A percentile compares a stretch with the other conserved stretches of the same genome.
Evolutionary conservation across 352 stramenopile species (phyloP).

Genomic region (Globisporangium cylindrosporum): DNA sequence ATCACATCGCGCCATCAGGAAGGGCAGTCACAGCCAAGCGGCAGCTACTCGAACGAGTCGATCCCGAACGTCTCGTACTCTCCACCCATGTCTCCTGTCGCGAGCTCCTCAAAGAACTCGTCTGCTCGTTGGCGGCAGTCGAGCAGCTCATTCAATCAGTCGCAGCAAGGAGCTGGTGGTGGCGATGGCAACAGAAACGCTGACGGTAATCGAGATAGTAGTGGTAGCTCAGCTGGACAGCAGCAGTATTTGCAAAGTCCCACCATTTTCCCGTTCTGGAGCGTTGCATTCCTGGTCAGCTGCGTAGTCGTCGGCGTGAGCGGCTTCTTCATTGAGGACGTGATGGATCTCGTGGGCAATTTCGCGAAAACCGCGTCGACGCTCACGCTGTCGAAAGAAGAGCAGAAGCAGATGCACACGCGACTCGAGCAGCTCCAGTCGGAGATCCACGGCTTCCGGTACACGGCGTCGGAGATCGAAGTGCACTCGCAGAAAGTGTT

Average conservation of each 20-base stretch:
- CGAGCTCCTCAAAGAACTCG: slow-evolving; percentile 2
- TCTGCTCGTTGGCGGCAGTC: slow-evolving; percentile 5
- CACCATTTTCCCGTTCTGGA: slow-evolving; percentile 37
- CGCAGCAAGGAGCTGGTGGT: not conserved
- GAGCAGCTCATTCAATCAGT: not conserved
- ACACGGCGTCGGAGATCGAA: slow-evolving; percentile 49
- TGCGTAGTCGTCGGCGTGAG: slow-evolving; percentile 41
- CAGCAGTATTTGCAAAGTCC: not conserved
- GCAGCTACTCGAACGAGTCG: slow-evolving; percentile 20
- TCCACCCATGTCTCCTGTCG: slow-evolving; percentile 20
- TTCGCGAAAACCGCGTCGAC: slow-evolving; percentile 27
- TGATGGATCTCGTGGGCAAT: slow-evolving; percentile 31
- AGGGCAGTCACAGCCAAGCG: not conserved
- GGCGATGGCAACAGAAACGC: not conserved
- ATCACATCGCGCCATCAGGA: slow-evolving; percentile 2
- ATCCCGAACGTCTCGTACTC: slow-evolving; percentile 29
- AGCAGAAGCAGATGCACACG: slow-evolving; percentile 45
- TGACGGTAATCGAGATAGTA: not conserved
- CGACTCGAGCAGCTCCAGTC: slow-evolving; percentile 49
- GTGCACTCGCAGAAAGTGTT: slow-evolving; percentile 52
- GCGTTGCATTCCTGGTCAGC: slow-evolving; percentile 33
- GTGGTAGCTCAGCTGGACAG: not conserved
- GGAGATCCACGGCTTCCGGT: slow-evolving; percentile 46
- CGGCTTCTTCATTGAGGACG: slow-evolving; percentile 57
- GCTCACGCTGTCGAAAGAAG: slow-evolving; percentile 27